phyloP scores from a whole-genome alignment of 2,329 filamentous ascomycete species.

The Chaetothyriales sp. region DNA sequence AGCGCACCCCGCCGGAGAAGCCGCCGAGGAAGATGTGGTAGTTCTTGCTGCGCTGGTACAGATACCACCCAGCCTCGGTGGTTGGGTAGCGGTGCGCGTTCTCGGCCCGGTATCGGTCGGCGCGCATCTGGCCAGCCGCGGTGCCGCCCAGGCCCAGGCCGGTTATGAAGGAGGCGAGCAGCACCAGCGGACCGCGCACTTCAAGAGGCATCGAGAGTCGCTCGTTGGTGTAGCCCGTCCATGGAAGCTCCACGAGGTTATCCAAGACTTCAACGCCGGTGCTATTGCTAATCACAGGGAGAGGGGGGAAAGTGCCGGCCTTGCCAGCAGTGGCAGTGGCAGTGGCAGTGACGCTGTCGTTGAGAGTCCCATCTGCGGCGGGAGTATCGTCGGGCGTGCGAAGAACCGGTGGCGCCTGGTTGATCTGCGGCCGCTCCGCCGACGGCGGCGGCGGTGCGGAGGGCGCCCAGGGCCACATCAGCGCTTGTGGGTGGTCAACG shows the following conservation, averaged over 20 bases:
- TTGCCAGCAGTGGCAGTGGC: neutral
- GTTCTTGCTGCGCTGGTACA: constrained; percentile 98
- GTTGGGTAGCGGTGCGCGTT: constrained; percentile 86
- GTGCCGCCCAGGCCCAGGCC: constrained; percentile 50
- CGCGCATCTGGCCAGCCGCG: constrained; percentile 57
- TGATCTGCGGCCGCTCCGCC: neutral
- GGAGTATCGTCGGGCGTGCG: neutral
- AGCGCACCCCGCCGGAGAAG: constrained; percentile 59
- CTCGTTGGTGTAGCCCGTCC: constrained; percentile 16
- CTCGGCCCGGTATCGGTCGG: constrained; percentile 80
- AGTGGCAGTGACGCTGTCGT: neutral
- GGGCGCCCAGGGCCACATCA: neutral
- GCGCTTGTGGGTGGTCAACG: neutral
- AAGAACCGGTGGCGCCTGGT: neutral
- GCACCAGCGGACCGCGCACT: constrained; percentile 50
- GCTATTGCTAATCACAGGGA: neutral
- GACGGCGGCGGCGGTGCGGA: neutral
- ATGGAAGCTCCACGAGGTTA: constrained; percentile 14
- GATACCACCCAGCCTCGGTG: constrained; percentile 75
- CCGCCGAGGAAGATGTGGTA: constrained; percentile 71
- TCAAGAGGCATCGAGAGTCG: constrained; percentile 49
- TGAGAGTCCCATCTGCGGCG: neutral
- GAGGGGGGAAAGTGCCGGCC: no score
- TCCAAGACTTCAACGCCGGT: neutral
- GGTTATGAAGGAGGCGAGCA: constrained; percentile 47